phyloP scores from a whole-genome alignment of 2,329 filamentous ascomycete genomes.

The Zymoseptoria crescenta region DNA sequence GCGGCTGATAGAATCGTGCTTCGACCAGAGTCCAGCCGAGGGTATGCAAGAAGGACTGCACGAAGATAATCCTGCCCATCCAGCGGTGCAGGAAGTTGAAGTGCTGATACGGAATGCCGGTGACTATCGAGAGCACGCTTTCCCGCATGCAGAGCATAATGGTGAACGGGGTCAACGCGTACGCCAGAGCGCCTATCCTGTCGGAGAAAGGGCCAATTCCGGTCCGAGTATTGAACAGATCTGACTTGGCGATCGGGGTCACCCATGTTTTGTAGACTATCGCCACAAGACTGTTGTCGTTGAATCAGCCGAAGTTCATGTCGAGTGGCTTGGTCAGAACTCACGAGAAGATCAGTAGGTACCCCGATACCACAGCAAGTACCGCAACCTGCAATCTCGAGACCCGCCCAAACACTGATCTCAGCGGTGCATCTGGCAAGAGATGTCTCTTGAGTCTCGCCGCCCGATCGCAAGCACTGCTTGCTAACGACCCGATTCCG shows the following conservation, averaged over 20 bases:
- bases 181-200: conserved; percentile 62
- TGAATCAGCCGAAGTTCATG: background rate
- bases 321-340: background rate
- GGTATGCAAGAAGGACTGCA: conserved; percentile 61
- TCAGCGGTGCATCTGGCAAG: conserved; percentile 51
- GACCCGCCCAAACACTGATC: conserved; percentile 55
- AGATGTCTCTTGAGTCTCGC: conserved; percentile 30
- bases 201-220: conserved; percentile 61
- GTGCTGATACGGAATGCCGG: conserved; percentile 62
- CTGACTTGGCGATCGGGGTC: conserved; percentile 55
- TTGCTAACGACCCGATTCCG: conserved; percentile 13
- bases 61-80: conserved; percentile 64
- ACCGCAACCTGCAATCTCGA: conserved; percentile 61
- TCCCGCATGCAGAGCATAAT: conserved; percentile 61
- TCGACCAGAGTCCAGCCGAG: conserved; percentile 64
- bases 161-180: conserved; percentile 64
- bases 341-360: conserved; percentile 53
- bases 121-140: conserved; percentile 60
- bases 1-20: conserved; percentile 60
- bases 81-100: conserved; percentile 74
- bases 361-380: conserved; percentile 50
- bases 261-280: conserved; percentile 62
- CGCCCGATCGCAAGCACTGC: conserved; percentile 10
- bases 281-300: conserved; percentile 44
- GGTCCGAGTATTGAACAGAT: conserved; percentile 56